Percentiles rank a stretch among this genome's conserved stretches.
Conservation (phyloP, 2,329 filamentous ascomycete species). For the Aphanocladium album region DNA sequence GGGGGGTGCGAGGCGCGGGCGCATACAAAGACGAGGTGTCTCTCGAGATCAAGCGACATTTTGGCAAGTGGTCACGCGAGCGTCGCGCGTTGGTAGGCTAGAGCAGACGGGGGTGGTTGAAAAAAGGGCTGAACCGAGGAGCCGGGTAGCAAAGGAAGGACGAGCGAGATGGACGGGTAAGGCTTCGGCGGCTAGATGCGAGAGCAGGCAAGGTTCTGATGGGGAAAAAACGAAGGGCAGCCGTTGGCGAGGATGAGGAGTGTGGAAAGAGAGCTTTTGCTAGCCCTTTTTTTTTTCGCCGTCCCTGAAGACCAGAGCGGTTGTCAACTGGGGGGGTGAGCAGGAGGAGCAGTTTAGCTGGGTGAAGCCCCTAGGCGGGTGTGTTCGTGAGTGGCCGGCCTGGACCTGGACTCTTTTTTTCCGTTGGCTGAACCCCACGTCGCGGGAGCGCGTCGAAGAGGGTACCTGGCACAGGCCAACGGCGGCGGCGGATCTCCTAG, state of each 20-base stretch:
- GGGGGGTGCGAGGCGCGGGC: not conserved
- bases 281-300: constrained; percentile 4
- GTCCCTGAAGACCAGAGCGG: not conserved
- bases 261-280: constrained; percentile 1
- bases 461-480: constrained; percentile 7
- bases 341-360: not conserved
- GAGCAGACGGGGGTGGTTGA: not conserved
- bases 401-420: not conserved
- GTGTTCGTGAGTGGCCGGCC: constrained; percentile 5
- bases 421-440: not conserved
- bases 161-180: not conserved
- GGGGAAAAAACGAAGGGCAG: not conserved
- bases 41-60: constrained; percentile 73
- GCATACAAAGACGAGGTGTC: constrained; percentile 75
- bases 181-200: not conserved
- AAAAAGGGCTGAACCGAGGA: constrained; percentile 1
- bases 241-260: not conserved
- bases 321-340: not conserved
- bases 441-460: not conserved
- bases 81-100: constrained; percentile 1
- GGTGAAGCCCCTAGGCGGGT: constrained; percentile 1
- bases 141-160: not conserved
- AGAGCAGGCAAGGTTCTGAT: not conserved
- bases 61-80: constrained; percentile 18
- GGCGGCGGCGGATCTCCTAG: not conserved